Evolutionary conservation across 2,329 filamentous ascomycete species (phyloP).

Genomic region (Sporothrix brasiliensis): DNA sequence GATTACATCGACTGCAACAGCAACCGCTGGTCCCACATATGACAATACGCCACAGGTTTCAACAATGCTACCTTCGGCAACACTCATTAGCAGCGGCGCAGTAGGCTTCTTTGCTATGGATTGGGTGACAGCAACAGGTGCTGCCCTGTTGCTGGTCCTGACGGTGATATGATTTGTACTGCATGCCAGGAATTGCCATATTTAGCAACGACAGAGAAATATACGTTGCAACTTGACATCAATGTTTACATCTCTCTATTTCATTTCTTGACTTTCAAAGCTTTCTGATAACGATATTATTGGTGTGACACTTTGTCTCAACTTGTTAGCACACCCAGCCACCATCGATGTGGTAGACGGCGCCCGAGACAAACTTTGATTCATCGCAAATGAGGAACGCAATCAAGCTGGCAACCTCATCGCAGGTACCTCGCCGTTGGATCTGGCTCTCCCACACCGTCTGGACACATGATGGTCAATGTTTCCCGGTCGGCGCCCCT

Average conservation of each 20-base stretch:
- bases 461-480: constrained; percentile 34
- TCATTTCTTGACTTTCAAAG: background rate
- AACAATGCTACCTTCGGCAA: background rate
- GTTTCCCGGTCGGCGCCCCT: constrained; percentile 36
- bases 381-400: constrained; percentile 31
- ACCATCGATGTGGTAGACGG: constrained; percentile 26
- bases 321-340: constrained; percentile 19
- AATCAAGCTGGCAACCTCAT: constrained; percentile 27
- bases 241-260: background rate
- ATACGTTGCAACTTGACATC: background rate
- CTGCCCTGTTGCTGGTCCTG: background rate
- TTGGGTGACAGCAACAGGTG: background rate
- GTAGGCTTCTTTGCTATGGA: background rate
- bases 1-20: background rate
- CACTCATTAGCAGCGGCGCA: background rate
- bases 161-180: background rate
- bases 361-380: constrained; percentile 26
- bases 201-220: background rate
- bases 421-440: constrained; percentile 24
- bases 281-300: background rate
- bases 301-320: background rate
- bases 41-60: background rate
- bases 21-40: background rate
- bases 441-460: constrained; percentile 31
- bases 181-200: background rate